phyloP scores from a whole-genome alignment of 257 asterid genomes.

The Osmanthus fragrans region DNA sequence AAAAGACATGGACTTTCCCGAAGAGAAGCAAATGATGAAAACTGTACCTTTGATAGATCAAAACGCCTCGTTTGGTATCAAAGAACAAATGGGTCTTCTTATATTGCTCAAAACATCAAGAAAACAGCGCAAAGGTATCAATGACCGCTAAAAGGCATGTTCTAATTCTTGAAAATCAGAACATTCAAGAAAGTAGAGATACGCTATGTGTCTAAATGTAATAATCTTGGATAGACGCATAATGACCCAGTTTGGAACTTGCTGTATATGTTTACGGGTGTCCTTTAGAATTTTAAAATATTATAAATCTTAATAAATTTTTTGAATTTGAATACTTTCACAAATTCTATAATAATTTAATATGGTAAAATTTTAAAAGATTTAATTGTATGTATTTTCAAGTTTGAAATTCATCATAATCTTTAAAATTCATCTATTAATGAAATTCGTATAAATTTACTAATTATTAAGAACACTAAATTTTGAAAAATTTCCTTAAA shows the following conservation, averaged over 20 bases:
- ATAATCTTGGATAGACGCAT: neutral
- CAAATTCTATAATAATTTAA: too few relatives aligned
- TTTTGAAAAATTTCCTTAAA: too few relatives aligned
- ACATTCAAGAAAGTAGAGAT: neutral
- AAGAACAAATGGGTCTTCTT: slow-evolving; percentile 31
- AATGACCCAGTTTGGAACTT: neutral
- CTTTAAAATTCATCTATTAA: too few relatives aligned
- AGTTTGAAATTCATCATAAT: too few relatives aligned
- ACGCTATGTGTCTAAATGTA: neutral
- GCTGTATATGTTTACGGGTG: neutral
- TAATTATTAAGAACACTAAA: too few relatives aligned
- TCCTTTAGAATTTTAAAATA: too few relatives aligned
- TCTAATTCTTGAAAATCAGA: neutral
- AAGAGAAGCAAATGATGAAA: slow-evolving; percentile 8
- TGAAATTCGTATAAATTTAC: too few relatives aligned
- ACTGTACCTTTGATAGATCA: slow-evolving; percentile 42
- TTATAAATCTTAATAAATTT: too few relatives aligned
- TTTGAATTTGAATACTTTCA: too few relatives aligned
- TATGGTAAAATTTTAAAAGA: too few relatives aligned
- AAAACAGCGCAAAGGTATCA: neutral
- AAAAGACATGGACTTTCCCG: neutral
- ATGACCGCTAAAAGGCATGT: neutral
- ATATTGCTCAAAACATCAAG: slow-evolving; percentile 34
- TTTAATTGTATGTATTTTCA: too few relatives aligned
- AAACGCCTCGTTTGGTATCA: slow-evolving; percentile 11